A percentile compares a stretch with the other conserved stretches of the same genome.
phyloP scores from a whole-genome alignment of 108 stramenopile species.

The Nannochloropsis gaditana region DNA sequence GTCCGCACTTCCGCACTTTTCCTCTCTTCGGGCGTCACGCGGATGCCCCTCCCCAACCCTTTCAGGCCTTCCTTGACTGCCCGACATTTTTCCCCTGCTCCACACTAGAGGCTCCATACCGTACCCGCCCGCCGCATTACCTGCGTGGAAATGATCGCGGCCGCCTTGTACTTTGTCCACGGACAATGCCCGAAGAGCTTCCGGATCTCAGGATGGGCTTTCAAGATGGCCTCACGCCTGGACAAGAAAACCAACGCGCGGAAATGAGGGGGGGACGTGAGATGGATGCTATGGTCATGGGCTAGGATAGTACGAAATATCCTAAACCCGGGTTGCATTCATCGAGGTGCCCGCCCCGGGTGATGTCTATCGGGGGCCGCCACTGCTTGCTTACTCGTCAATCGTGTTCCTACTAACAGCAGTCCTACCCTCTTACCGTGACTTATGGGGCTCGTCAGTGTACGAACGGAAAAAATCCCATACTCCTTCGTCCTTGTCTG shows the following conservation, averaged over 20 bases:
- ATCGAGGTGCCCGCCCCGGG: no score
- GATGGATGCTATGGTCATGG: no score
- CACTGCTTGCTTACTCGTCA: no score
- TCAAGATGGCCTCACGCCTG: slow-evolving; percentile 67
- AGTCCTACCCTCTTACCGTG: not conserved
- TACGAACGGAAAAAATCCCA: slow-evolving; percentile 55
- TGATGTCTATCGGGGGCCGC: no score
- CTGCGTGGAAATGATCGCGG: slow-evolving; percentile 56
- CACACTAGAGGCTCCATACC: not conserved
- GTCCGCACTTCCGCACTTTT: no score
- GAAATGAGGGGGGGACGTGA: not conserved
- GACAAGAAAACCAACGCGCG: not conserved
- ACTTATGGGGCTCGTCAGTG: slow-evolving; percentile 58
- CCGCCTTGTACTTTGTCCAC: slow-evolving; percentile 61
- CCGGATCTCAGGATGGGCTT: slow-evolving; percentile 69
- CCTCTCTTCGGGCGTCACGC: no score
- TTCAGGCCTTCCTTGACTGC: no score
- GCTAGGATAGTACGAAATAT: no score
- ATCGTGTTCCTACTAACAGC: not conserved
- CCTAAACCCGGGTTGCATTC: no score
- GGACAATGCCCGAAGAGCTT: slow-evolving; percentile 71
- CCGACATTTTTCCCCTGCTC: not conserved
- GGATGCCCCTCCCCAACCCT: no score
- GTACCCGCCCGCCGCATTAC: not conserved
- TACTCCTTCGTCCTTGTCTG: slow-evolving; percentile 39